Evolutionary conservation across 371 early-diverging fungal species (phyloP).

Genomic region (Zopfochytrium polystomum): DNA sequence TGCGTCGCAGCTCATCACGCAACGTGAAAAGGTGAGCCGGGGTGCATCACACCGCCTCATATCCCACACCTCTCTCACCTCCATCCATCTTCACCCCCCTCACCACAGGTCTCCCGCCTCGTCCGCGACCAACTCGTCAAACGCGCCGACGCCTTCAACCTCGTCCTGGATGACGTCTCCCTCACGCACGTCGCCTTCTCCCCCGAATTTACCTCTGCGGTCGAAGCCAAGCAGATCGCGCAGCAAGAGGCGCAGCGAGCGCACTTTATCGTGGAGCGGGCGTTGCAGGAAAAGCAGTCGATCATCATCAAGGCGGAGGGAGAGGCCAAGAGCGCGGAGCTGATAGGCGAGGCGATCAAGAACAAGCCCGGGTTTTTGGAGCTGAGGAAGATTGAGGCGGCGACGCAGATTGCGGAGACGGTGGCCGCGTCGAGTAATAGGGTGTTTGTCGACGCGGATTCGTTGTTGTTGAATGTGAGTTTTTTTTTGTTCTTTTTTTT

Average conservation of each 20-base stretch:
- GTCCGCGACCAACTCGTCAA: constrained; percentile 86
- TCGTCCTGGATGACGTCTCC: constrained; percentile 95
- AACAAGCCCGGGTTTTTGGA: constrained; percentile 97
- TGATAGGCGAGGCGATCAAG: constrained; percentile 87
- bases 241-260: constrained; percentile 99
- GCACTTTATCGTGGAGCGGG: constrained; percentile 92
- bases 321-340: constrained; percentile 88
- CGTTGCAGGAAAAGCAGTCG: constrained; percentile 95
- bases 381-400: constrained; percentile 91
- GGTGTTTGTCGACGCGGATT: constrained; percentile 85
- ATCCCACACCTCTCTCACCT: no score
- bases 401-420: constrained; percentile 87
- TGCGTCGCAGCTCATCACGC: constrained; percentile 95
- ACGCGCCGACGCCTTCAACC: constrained; percentile 87
- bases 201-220: constrained; percentile 93
- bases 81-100: no score
- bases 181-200: constrained; percentile 95
- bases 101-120: constrained; percentile 59
- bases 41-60: no score
- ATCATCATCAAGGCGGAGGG: constrained; percentile 96
- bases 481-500: not conserved
- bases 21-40: constrained; percentile 91
- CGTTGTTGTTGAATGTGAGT: constrained; percentile 85
- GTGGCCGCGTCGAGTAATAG: constrained; percentile 83
- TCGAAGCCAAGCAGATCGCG: constrained; percentile 98